A percentile compares a stretch with the other conserved stretches of the same genome.
phyloP scores from a whole-genome alignment of 768 basidiomycete genomes.

The Naganishia onofrii region DNA sequence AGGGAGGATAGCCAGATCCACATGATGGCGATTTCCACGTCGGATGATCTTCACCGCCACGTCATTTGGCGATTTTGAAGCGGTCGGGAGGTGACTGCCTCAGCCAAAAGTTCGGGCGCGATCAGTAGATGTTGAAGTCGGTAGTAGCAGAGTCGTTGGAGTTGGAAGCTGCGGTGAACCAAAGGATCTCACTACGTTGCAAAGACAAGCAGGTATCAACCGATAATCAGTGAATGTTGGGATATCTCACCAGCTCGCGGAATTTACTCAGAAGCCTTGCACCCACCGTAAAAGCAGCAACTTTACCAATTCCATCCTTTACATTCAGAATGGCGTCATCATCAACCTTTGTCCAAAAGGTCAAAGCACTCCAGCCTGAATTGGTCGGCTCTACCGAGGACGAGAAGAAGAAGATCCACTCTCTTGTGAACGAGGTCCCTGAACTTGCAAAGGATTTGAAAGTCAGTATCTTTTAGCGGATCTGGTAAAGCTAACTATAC shows the following conservation, averaged over 20 bases:
- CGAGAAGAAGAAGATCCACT: conserved; percentile 43
- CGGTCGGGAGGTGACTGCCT: background rate
- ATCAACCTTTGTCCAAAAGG: conserved; percentile 42
- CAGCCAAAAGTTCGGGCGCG: conserved; percentile 4
- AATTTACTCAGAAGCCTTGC: background rate
- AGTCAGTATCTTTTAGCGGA: conserved; percentile 34
- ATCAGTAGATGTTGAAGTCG: conserved; percentile 5
- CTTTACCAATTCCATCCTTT: conserved; percentile 28
- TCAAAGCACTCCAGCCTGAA: conserved; percentile 41
- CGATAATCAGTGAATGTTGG: background rate
- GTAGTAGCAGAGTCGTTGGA: too few relatives aligned
- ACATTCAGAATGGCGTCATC: conserved; percentile 31
- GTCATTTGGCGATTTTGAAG: background rate
- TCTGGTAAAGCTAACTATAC: background rate
- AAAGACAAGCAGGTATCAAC: background rate
- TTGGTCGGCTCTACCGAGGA: conserved; percentile 43
- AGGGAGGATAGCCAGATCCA: too few relatives aligned
- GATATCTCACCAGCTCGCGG: conserved; percentile 12
- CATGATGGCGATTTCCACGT: background rate
- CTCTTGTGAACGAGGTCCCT: conserved; percentile 38
- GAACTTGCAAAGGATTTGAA: conserved; percentile 39
- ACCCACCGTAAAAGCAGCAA: background rate
- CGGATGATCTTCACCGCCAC: background rate
- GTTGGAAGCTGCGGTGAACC: too few relatives aligned
- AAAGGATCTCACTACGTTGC: too few relatives aligned